These are phyloP conservation scores for Fusarium pseudonygamai DNA, from an alignment of 2,329 filamentous ascomycete genomes.

Conservation along the genomic window DNA sequence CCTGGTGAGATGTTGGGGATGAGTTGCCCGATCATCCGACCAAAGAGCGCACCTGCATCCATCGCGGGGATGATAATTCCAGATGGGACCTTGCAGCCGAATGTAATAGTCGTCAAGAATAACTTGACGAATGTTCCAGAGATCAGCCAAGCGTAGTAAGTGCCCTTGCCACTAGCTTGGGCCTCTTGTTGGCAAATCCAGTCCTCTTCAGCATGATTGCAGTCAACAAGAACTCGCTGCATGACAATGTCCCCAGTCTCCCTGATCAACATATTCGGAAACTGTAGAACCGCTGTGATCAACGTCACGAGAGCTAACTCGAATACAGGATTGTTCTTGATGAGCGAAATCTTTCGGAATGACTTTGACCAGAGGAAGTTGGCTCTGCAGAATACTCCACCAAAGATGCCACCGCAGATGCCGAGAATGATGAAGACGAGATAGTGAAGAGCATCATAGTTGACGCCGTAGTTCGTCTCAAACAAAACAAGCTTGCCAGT, in stretches of 20 bases:
- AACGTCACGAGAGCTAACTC: slow-evolving; percentile 9
- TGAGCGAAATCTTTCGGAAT: slow-evolving; percentile 7
- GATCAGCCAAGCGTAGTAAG: slow-evolving; percentile 21
- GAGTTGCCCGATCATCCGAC: slow-evolving; percentile 16
- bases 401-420: slow-evolving; percentile 10
- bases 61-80: slow-evolving; percentile 27
- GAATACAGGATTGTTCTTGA: slow-evolving; percentile 18
- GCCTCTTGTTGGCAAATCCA: slow-evolving; percentile 31
- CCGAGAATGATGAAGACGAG: slow-evolving; percentile 16
- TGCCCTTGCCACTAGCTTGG: not conserved
- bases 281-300: slow-evolving; percentile 12
- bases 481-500: slow-evolving; percentile 28
- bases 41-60: slow-evolving; percentile 24
- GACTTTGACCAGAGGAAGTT: slow-evolving; percentile 26
- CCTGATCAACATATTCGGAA: slow-evolving; percentile 15
- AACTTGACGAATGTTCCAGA: slow-evolving; percentile 27
- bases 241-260: slow-evolving; percentile 32
- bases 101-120: slow-evolving; percentile 21
- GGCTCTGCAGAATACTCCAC: slow-evolving; percentile 20
- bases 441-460: slow-evolving; percentile 27
- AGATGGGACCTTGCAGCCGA: slow-evolving; percentile 32
- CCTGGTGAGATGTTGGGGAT: slow-evolving; percentile 20
- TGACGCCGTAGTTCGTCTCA: slow-evolving; percentile 30
- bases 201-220: slow-evolving; percentile 1
- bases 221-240: slow-evolving; percentile 22